Conservation (phyloP, 148 eudicot species). For the Heliamphora exappendiculata region DNA sequence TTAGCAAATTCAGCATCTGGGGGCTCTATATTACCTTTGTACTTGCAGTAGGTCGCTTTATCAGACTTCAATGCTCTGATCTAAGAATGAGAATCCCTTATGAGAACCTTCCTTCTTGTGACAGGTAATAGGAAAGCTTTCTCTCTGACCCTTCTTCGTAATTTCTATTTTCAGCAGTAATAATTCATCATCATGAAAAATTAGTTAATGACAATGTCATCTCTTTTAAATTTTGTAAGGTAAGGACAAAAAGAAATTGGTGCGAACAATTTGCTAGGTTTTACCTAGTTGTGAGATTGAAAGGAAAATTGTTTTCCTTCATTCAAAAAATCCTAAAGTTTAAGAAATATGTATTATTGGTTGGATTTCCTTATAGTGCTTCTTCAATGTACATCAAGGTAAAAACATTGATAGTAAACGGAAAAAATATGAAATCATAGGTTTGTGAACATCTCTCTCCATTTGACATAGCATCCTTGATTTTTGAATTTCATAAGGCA, state of each 20-base stretch:
- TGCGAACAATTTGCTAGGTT: not conserved
- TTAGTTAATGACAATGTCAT: not conserved
- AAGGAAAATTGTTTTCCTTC: not conserved
- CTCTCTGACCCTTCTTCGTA: constrained; percentile 1
- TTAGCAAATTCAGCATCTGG: constrained; percentile 99
- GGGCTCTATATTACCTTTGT: constrained; percentile 97
- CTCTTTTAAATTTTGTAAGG: not conserved
- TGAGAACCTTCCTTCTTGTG: constrained; percentile 97
- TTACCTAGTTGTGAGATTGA: not conserved
- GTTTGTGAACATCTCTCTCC: not conserved
- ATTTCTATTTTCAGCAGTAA: not conserved
- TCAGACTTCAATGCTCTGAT: constrained; percentile 96
- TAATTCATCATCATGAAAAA: not conserved
- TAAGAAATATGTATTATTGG: not conserved
- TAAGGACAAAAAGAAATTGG: not conserved
- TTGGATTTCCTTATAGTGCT: not conserved
- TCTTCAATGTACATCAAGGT: constrained; percentile 1
- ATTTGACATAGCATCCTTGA: not conserved
- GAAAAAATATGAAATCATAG: constrained; percentile 2
- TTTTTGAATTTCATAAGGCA: not conserved
- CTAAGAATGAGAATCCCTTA: constrained; percentile 95
- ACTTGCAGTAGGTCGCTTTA: constrained; percentile 95
- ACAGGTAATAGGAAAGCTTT: constrained; percentile 44
- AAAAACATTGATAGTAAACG: not conserved
- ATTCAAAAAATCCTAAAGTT: not conserved